Conservation (phyloP, 345 rosid genomes). For the Pugionium dolabratum region DNA sequence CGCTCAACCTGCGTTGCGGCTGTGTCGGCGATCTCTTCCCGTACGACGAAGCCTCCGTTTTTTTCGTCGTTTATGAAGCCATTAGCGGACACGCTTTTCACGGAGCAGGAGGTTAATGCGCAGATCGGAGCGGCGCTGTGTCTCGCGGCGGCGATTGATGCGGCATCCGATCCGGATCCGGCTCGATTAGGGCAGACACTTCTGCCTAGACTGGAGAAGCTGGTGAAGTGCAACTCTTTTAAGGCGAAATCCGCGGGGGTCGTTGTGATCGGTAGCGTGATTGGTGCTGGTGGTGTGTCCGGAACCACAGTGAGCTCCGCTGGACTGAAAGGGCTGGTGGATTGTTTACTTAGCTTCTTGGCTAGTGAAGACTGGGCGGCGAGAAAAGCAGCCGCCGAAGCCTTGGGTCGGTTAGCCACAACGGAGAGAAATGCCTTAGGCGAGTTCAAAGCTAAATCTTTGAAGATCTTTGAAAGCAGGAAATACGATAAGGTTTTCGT, state of each 20-base stretch:
- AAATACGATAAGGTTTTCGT: conserved; percentile 74
- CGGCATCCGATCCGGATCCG: conserved; percentile 71
- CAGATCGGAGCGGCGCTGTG: conserved; percentile 88
- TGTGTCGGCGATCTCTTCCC: conserved; percentile 60
- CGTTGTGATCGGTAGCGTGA: conserved; percentile 79
- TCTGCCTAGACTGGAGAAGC: conserved; percentile 67
- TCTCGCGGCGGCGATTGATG: conserved; percentile 76
- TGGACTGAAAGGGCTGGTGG: conserved; percentile 61
- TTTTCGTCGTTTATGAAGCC: conserved; percentile 65
- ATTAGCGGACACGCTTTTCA: conserved; percentile 72
- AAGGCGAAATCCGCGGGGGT: conserved; percentile 78
- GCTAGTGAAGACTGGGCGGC: conserved; percentile 81
- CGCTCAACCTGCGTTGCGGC: conserved; percentile 72
- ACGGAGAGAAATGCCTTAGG: conserved; percentile 66
- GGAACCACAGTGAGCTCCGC: conserved; percentile 40
- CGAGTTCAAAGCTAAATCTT: conserved; percentile 65
- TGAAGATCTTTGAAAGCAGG: conserved; percentile 71
- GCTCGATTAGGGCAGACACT: conserved; percentile 51
- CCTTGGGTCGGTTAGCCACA: conserved; percentile 65
- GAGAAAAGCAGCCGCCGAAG: conserved; percentile 90
- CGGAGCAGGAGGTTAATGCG: conserved; percentile 78
- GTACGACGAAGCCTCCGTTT: conserved; percentile 58
- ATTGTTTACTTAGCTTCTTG: conserved; percentile 64
- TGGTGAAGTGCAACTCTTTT: conserved; percentile 63
- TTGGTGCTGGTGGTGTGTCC: conserved; percentile 68